Conservation (phyloP, 1,284 basidiomycete genomes). For the Vanrija humicola region DNA sequence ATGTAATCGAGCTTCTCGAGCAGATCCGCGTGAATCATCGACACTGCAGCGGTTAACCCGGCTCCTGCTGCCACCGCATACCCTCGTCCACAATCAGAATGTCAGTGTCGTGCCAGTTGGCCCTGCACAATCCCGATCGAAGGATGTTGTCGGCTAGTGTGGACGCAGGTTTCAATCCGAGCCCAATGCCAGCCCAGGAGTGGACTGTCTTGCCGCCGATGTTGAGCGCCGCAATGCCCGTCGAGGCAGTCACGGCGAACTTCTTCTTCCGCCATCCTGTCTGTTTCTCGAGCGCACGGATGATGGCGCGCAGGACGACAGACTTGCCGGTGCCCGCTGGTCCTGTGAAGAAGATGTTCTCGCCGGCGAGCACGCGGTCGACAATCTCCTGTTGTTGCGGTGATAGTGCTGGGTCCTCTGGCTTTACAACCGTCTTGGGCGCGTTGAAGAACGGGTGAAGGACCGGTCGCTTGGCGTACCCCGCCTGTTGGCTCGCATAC, state of each 20-base stretch:
- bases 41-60: constrained; percentile 48
- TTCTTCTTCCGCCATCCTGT: constrained; percentile 5
- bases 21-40: constrained; percentile 58
- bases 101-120: constrained; percentile 53
- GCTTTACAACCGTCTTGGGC: not conserved
- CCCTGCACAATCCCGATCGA: not conserved
- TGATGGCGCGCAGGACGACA: constrained; percentile 78
- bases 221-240: constrained; percentile 53
- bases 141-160: constrained; percentile 50
- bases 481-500: not conserved
- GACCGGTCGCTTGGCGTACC: not conserved
- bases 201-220: constrained; percentile 61
- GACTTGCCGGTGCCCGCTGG: constrained; percentile 96
- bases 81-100: constrained; percentile 69
- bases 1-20: constrained; percentile 83
- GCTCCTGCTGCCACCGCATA: constrained; percentile 40
- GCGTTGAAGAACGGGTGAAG: not conserved
- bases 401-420: constrained; percentile 20
- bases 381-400: constrained; percentile 68
- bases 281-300: constrained; percentile 54
- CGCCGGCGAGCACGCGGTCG: constrained; percentile 61
- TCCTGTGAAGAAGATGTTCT: constrained; percentile 91
- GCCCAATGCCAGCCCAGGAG: constrained; percentile 56
- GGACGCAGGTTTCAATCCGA: constrained; percentile 49
- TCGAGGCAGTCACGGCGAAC: constrained; percentile 76